Conservation (phyloP, 2,329 filamentous ascomycete species). For the Phyllosticta capitalensis region DNA sequence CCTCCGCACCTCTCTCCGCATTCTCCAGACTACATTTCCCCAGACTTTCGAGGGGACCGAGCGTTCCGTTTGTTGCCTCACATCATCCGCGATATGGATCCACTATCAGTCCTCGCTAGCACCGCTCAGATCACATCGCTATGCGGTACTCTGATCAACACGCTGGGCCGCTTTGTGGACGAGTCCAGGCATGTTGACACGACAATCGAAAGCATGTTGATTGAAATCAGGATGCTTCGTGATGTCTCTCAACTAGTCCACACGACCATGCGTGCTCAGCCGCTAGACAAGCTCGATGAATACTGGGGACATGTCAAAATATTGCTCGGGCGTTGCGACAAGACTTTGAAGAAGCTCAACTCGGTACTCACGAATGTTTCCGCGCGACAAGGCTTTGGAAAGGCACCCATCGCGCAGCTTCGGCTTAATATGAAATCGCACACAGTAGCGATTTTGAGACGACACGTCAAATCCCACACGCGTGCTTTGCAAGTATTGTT, state of each 20-base stretch:
- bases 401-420: conserved; percentile 1
- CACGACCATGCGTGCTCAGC: neutral
- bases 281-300: conserved; percentile 1
- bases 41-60: neutral
- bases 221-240: conserved; percentile 4
- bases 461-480: conserved; percentile 7
- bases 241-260: neutral
- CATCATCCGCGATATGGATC: conserved; percentile 5
- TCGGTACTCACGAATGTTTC: neutral
- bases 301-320: conserved; percentile 3
- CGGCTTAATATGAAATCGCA: conserved; percentile 8
- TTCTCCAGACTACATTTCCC: neutral
- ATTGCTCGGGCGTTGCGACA: neutral
- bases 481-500: conserved; percentile 7
- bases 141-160: conserved; percentile 5
- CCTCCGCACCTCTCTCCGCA: neutral
- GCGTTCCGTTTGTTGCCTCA: neutral
- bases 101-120: conserved; percentile 10
- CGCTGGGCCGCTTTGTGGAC: conserved; percentile 2
- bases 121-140: conserved; percentile 8
- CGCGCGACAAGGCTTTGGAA: neutral
- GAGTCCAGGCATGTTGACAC: conserved; percentile 5
- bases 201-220: conserved; percentile 1
- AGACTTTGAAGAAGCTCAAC: conserved; percentile 1
- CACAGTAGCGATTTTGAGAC: conserved; percentile 4